Base-by-base conservation (phyloP, 208 protist species). In the Borovskyia barvae region DNA sequence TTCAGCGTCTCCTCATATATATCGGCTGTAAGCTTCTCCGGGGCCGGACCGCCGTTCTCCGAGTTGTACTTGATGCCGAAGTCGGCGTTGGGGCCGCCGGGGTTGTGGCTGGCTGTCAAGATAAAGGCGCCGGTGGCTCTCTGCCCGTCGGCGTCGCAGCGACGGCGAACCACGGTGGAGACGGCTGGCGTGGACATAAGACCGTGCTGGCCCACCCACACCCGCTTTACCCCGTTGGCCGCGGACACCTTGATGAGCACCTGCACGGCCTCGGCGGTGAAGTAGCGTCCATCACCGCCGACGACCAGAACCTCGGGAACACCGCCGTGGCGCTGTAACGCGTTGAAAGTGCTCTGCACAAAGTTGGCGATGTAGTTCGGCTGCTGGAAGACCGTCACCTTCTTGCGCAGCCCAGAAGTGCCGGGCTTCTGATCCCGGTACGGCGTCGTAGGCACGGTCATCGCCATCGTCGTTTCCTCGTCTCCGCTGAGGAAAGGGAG, bases 1-100 rank as follows among this genome's bases (percentile, higher is more conserved):
- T 67, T 80, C 14, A 76, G 60, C 8, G 97, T 95, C 37, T 90
- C 52, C n/a, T 92, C 69, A 72, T 88, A 98, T 64, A 99, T 99
- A 14, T 46, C 59, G 24, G 97, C 72, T 9, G 98, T 99, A 29
- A 99, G 64, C 32, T 75, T 82, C 66, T 98, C 94, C 15, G 94
- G 85, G 0, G 98, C 97, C 17, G 98, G 97, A 33, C 96, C 98
- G 48, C 98, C 98, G 68, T 99, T 99, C 15, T 72, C 71, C 32
- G 77, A 80, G 82, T 99, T 99, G 80, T 98, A 99, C 82, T 99
- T 99, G 68, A 99, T 97, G 55, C 98, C 98, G 76, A 99, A 99
- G 74, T 99, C 98, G 26, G 90, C 93, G 3, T 87, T 66, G 19
- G 87, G 77, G 45, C 98, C 98, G 45, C 97, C 98, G 15, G 98